Conservation (phyloP, 2,329 filamentous ascomycete species). For the Elsinoe ampelina region DNA sequence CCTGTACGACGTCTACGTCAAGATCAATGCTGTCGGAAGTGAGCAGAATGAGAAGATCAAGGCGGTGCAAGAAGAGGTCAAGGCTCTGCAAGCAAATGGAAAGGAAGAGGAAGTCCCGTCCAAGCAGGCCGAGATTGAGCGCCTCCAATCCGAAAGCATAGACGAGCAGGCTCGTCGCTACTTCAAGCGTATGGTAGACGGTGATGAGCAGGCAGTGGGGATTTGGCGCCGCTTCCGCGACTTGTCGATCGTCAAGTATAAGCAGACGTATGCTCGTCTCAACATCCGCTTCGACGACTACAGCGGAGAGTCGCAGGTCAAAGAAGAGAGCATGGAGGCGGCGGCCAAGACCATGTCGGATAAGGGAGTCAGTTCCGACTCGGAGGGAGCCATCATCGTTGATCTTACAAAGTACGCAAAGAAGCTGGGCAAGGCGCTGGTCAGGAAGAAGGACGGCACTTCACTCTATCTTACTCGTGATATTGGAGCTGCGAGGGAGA, state of each 20-base stretch:
- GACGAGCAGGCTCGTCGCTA: slow-evolving; percentile 67
- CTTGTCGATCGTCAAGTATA: slow-evolving; percentile 55
- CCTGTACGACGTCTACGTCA: slow-evolving; percentile 71
- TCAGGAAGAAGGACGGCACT: slow-evolving; percentile 59
- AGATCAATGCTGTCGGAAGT: slow-evolving; percentile 55
- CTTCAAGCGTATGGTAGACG: slow-evolving; percentile 60
- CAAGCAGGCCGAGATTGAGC: slow-evolving; percentile 41
- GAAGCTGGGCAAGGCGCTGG: slow-evolving; percentile 57
- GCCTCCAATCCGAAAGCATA: slow-evolving; percentile 45
- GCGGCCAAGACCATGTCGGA: slow-evolving; percentile 52
- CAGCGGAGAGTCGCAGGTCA: slow-evolving; percentile 60
- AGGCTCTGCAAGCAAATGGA: slow-evolving; percentile 33
- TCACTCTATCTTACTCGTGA: slow-evolving; percentile 61
- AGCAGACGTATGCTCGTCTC: slow-evolving; percentile 52
- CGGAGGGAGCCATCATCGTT: slow-evolving; percentile 58
- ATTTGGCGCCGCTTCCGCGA: slow-evolving; percentile 57
- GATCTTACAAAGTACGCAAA: slow-evolving; percentile 62
- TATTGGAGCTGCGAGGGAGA: slow-evolving; percentile 56
- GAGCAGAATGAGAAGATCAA: slow-evolving; percentile 59
- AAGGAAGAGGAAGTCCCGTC: slow-evolving; percentile 40
- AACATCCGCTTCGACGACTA: slow-evolving; percentile 59
- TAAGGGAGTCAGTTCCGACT: slow-evolving; percentile 52
- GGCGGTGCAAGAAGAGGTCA: slow-evolving; percentile 34
- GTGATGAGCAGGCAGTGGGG: slow-evolving; percentile 48
- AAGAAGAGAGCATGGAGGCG: slow-evolving; percentile 51